Base-by-base conservation (phyloP, 2,329 filamentous ascomycete species). In the Verticillium klebahnii region DNA sequence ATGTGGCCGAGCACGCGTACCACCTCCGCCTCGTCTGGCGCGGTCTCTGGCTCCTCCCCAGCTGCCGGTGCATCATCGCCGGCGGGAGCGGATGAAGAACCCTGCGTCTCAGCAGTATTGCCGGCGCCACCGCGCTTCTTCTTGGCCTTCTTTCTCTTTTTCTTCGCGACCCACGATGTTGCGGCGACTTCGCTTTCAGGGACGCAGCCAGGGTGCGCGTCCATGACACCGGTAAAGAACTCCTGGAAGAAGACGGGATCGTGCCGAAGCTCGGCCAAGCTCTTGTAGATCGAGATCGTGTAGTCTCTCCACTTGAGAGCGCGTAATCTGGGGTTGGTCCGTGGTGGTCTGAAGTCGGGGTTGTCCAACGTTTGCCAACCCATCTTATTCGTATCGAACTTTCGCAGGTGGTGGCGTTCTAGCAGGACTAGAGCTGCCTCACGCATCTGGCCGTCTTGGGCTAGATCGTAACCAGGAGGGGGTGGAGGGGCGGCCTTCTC, bases 1-100 rank as follows among this genome's bases (percentile, higher is more conserved):
- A 62, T 19, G 5, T 64, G 64, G 8, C 56, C 29, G 2, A 61
- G 29, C 9, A 12, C n/a, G n/a, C 61, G 54, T 14, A 50, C 6
- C 2, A 7, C 6, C 37, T 7, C 37, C n/a, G n/a, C 6, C n/a
- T n/a, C 45, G 19, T 8, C 9, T 9, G 17, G 9, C 19, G 11
- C 12, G 5, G 1, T 14, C 19, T 19, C 17, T 45, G 17, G 39
- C 39, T 4, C 23, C 2, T 14, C 34, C 34, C 14, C 45, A 14
- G 19, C 17, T n/a, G 8, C n/a, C 19, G 45, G 3, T 4, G 9
- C 8, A n/a, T 50, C 45, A 23, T 12, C 45, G 23, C 19, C 45
- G 23, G n/a, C 8, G 19, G 19, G 45, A 8, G 45, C 19, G 9
- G n/a, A 8, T 7, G 45, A 25, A 11, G 45, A 50, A 9, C 4